Evolutionary conservation across 2,329 filamentous ascomycete genomes (phyloP), one percentile per base, ranked within the genome.

Genomic region (Alternaria arbusti): DNA sequence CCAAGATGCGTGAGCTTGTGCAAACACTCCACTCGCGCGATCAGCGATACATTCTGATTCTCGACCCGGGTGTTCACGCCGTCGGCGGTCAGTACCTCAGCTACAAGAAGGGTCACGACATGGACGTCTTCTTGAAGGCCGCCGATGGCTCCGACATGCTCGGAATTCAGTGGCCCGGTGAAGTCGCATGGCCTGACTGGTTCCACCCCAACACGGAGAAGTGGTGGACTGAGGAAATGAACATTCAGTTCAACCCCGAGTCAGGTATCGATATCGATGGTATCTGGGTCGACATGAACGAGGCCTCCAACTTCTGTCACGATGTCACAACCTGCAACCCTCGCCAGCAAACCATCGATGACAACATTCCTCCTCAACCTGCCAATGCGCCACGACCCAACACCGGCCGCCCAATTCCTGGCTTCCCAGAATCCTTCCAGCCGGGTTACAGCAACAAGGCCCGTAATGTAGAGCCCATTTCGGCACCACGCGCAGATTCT

Each of bases 101-200:
- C 0, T 94, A 88, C 76, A 82, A 89, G 55, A 84, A 87, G 15
- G 91, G 91, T 0, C 78, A 87, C 1, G 84, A 86, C 6, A 80
- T 86, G n/a, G 85, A 82, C 20, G 78, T 87, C 10, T 88, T 89
- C 76, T 73, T 88, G 30, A 84, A 85, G 70, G 68, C 76, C 40
- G 71, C 68, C 3, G 89, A 93, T 69, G 90, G 84, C 13, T 82
- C 82, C 11, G 75, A 86, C 25, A 86, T 85, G 64, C 71, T 85
- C 63, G 87, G 91, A 15, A 90, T 93, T 15, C 91, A 94, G 22
- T 95, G 92, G 92, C 90, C 92, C 6, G 92, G 92, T 49, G 85
- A 88, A 13, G 87, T 89, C 0, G 90, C 86, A 11, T 93, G 89
- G 79, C 90, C 90, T 0, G 92, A 95, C 76, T 95, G 91, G 91